Percentiles rank a stretch among this genome's conserved stretches.
phyloP scores from a whole-genome alignment of 257 asterid species.

The Solanum microdontum region DNA sequence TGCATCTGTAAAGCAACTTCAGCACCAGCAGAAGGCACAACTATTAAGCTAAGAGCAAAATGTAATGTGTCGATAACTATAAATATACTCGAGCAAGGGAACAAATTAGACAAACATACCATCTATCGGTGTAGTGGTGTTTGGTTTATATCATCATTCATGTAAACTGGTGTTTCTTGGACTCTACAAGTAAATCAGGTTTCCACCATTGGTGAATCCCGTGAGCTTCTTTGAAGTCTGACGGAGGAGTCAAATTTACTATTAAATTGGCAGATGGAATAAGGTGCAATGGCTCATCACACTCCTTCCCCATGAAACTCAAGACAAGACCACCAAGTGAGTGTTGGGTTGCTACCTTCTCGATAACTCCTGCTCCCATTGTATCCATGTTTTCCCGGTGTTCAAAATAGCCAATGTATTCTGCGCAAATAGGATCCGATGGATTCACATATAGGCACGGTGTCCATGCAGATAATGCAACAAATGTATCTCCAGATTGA shows the following conservation, averaged over 20 bases:
- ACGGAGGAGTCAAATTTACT: constrained; percentile 36
- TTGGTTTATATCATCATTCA: not conserved
- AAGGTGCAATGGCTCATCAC: constrained; percentile 73
- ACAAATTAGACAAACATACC: not conserved
- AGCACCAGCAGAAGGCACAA: not conserved
- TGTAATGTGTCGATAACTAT: not conserved
- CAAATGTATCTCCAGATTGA: constrained; percentile 32
- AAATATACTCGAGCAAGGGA: not conserved
- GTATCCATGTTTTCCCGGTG: constrained; percentile 74
- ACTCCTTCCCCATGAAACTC: constrained; percentile 48
- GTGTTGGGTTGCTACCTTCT: constrained; percentile 68
- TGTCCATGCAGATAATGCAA: constrained; percentile 44
- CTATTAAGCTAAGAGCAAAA: not conserved
- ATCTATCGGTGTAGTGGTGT: not conserved
- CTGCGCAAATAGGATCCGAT: constrained; percentile 60
- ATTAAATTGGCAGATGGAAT: constrained; percentile 69
- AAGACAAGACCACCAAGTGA: constrained; percentile 63
- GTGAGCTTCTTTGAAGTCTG: constrained; percentile 66
- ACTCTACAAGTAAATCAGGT: constrained; percentile 33
- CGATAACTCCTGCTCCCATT: constrained; percentile 66
- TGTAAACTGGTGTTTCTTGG: constrained; percentile 29
- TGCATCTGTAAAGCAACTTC: not conserved
- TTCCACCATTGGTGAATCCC: constrained; percentile 99
- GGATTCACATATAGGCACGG: constrained; percentile 70
- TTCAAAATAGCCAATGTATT: constrained; percentile 75